Evolutionary conservation across 768 basidiomycete genomes (phyloP), one percentile per base, ranked within the genome.

Genomic region (Tulasnella sp.): DNA sequence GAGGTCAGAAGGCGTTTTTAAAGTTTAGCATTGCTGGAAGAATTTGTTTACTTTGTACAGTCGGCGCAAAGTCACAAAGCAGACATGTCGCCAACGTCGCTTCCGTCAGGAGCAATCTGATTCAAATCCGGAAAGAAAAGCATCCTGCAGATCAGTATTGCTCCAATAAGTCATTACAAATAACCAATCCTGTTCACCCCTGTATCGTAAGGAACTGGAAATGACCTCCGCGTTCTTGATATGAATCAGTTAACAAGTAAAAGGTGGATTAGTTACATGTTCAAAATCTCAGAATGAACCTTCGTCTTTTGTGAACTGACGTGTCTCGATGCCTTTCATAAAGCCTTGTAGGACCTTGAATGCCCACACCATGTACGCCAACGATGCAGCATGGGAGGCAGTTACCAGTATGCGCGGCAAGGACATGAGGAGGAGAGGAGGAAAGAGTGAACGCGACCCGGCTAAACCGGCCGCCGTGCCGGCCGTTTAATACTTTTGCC

Each of bases 151-250:
- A 34, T 53, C 27, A 53, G 21, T 34, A 27, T 7, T 15, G 34
- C 34, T 38, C n/a, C n/a, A n/a, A n/a, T n/a, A 51, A 5, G 50
- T 30, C 21, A 51, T n/a, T 3, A 34, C 50, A 17, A 51, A 51
- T 34, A 27, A 30, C 29, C 17, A n/a, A 2, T 2, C 11, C 21
- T n/a, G 10, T 4, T 4, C 7, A 29, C 87, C 85, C 86, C 70
- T 87, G 81, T 64, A 89, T 85, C 0, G 89, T 92, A 56, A 91
- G 72, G 67, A 80, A 91, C 68, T 84, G 83, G 49, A 76, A 78
- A 63, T 81, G 80, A 1, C 86, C 86, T 1, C 85, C 84, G 29
- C 49, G 51, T 38, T 63, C 47, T 48, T 13, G 42, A 13, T 43
- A n/a, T n/a, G n/a, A n/a, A n/a, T n/a, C n/a, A n/a, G n/a, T n/a